Evolutionary conservation across 768 basidiomycete species (phyloP).

Genomic region (Panaeolus papilionaceus): DNA sequence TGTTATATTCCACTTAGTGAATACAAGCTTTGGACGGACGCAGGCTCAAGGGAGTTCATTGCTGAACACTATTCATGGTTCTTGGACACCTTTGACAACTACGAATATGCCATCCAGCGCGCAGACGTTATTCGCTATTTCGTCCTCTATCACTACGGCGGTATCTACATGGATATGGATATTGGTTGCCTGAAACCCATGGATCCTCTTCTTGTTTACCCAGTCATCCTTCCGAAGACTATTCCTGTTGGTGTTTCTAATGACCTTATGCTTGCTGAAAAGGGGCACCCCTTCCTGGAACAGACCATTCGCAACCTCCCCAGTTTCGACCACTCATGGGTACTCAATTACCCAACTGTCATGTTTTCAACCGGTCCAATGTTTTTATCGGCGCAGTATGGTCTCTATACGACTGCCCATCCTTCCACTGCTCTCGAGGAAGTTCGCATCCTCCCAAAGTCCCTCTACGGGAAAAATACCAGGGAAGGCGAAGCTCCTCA

Average conservation of each 20-base stretch:
- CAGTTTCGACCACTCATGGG: constrained; percentile 92
- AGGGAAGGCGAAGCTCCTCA: constrained; percentile 81
- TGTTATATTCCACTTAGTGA: constrained; percentile 58
- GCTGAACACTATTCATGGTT: constrained; percentile 90
- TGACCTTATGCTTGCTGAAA: constrained; percentile 93
- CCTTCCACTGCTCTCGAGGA: constrained; percentile 69
- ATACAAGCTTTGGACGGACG: constrained; percentile 98
- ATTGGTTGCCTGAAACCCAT: constrained; percentile 89
- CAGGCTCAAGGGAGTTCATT: constrained; percentile 87
- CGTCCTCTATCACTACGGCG: constrained; percentile 93
- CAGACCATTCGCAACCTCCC: constrained; percentile 92
- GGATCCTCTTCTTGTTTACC: constrained; percentile 85
- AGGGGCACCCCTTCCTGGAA: constrained; percentile 86
- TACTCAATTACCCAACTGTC: constrained; percentile 98
- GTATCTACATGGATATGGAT: constrained; percentile 96
- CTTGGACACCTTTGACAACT: constrained; percentile 90
- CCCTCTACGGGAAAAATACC: constrained; percentile 98
- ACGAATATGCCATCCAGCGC: constrained; percentile 91
- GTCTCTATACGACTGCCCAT: constrained; percentile 79
- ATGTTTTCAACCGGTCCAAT: constrained; percentile 99
- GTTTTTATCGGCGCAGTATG: constrained; percentile 96
- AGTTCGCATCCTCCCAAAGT: constrained; percentile 92
- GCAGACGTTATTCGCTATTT: constrained; percentile 99
- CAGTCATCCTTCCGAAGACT: constrained; percentile 92
- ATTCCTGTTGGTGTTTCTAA: constrained; percentile 98